Evolutionary conservation across 208 protist species (phyloP), one percentile per base, ranked within the genome.

Genomic region (Wallacemonas sp.): DNA sequence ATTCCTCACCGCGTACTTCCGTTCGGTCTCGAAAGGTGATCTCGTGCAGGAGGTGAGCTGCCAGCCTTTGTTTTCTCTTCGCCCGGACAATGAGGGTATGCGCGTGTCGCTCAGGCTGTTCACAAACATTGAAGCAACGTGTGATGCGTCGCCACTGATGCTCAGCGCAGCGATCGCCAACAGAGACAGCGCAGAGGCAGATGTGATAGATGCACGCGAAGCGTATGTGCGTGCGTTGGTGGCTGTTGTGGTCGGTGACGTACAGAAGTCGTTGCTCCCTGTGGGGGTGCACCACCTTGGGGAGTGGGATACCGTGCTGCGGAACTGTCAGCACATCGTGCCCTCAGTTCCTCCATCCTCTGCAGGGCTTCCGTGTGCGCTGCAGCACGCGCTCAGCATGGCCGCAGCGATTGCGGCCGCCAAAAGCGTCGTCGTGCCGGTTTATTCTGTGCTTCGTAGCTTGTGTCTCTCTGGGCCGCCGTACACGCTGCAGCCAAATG

Each of bases 1-100:
- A 41, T 95, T 82, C 55, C 78, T 95, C 28, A 74, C 80, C 1
- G 66, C 66, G 31, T 91, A 92, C 75, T 95, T 95, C 60, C 70
- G 66, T 0, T 58, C 78, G 44, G 75, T 77, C 17, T 75, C 75
- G 1, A 63, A 60, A 6, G 78, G 78, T 12, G 79, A 81, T n/a
- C 61, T 54, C 1, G 72, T 82, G 15, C 66, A 84, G 36, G 19
- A 6, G 45, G 66, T 81, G 24, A 24, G n/a, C 19, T 82, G 62
- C 41, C 45, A 46, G 21, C 68, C 58, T 36, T 49, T 84, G 39
- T 58, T 39, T 19, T 9, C 51, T 4, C 45, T 80, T 19, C 70
- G 51, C 72, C 66, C 44, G 66, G 38, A 45, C 34, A 64, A 45
- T 9, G 72, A 64, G 21, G 66, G 66, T 11, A 15, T 72, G 41